Evolutionary conservation across 805 yeast genomes (phyloP).

Genomic region (Sugiyamaella chiloensis): DNA sequence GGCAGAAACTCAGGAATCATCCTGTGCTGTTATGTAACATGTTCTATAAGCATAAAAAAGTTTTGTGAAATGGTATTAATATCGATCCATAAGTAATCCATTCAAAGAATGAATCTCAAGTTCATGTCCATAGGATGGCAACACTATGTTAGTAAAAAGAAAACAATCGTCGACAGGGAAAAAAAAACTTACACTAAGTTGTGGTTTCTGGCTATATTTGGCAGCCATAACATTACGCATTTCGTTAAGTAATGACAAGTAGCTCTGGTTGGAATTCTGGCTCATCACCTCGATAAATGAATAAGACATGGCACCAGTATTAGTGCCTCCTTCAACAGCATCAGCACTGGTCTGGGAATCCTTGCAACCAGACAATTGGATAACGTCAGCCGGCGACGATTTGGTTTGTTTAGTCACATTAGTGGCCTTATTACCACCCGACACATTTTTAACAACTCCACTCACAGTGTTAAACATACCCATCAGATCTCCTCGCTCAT

Average conservation of each 20-base stretch:
- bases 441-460: constrained; percentile 33
- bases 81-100: no score
- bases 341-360: constrained; percentile 80
- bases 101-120: constrained; percentile 46
- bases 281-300: constrained; percentile 66
- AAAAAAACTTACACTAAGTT: constrained; percentile 46
- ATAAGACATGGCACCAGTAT: constrained; percentile 84
- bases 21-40: constrained; percentile 11
- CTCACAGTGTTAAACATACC: constrained; percentile 43
- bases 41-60: no score
- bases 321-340: constrained; percentile 63
- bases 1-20: constrained; percentile 5
- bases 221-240: constrained; percentile 60
- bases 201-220: constrained; percentile 80
- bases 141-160: constrained; percentile 7
- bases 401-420: constrained; percentile 51
- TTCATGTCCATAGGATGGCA: constrained; percentile 17
- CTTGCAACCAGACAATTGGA: constrained; percentile 76
- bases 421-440: constrained; percentile 37
- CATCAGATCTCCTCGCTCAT: constrained; percentile 58
- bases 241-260: constrained; percentile 63
- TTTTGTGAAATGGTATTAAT: no score
- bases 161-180: background rate
- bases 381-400: constrained; percentile 72
- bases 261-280: constrained; percentile 62